Evolutionary conservation across 2,329 filamentous ascomycete species (phyloP).

Genomic region (Orbilia brochopaga): DNA sequence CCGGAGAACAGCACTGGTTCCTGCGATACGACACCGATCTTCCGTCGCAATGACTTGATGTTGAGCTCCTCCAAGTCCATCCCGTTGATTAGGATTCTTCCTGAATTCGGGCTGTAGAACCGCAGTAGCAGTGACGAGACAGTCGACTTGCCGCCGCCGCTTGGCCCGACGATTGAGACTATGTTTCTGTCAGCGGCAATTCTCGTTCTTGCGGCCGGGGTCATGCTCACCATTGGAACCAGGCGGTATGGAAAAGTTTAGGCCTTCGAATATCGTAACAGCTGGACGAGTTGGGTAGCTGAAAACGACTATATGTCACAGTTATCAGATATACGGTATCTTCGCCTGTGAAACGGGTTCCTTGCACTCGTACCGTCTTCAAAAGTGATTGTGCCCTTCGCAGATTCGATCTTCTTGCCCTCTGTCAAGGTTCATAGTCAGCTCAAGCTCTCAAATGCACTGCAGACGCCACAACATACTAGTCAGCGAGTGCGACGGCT

Average conservation of each 20-base stretch:
- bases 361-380: constrained; percentile 61
- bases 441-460: background rate
- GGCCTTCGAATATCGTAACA: constrained; percentile 84
- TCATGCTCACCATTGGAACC: constrained; percentile 70
- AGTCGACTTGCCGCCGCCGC: constrained; percentile 93
- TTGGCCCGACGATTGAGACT: constrained; percentile 94
- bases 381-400: constrained; percentile 87
- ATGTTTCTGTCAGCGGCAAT: background rate
- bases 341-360: background rate
- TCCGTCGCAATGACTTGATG: constrained; percentile 85
- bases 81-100: constrained; percentile 81
- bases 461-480: constrained; percentile 29
- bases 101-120: constrained; percentile 84
- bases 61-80: constrained; percentile 85
- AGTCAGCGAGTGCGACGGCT: constrained; percentile 85
- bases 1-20: constrained; percentile 92
- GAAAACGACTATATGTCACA: constrained; percentile 69
- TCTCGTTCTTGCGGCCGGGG: background rate
- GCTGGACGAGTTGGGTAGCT: constrained; percentile 92
- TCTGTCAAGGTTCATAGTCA: constrained; percentile 58
- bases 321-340: background rate
- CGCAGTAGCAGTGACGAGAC: constrained; percentile 80
- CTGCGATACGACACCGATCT: constrained; percentile 93
- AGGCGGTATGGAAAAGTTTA: constrained; percentile 88
- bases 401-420: constrained; percentile 77